A percentile compares a stretch with the other conserved stretches of the same genome.
Conservation (phyloP, 352 stramenopile species). For the Globisporangium rhizosaccharum region DNA sequence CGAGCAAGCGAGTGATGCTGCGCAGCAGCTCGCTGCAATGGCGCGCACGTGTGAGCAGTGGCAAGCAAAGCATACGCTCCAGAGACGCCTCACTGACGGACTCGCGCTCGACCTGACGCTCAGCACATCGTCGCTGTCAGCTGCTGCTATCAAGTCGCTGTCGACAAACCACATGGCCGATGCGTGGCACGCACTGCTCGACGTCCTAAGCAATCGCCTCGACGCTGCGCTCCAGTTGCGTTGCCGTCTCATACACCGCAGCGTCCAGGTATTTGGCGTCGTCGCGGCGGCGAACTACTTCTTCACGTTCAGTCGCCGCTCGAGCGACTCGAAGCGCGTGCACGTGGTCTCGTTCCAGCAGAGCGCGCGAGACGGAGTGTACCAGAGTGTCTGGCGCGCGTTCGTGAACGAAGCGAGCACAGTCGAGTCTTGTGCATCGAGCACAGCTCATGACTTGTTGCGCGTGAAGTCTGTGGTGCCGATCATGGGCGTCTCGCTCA, state of each 20-base stretch:
- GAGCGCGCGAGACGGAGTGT: neutral
- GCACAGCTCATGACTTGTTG: no score
- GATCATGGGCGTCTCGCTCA: neutral
- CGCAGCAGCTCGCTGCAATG: neutral
- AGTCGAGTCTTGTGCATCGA: neutral
- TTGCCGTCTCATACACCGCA: neutral
- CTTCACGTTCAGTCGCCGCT: constrained; percentile 2
- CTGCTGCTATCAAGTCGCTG: neutral
- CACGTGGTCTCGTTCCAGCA: constrained; percentile 4
- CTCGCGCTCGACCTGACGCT: constrained; percentile 8
- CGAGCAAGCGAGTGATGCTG: constrained; percentile 1
- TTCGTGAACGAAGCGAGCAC: constrained; percentile 4
- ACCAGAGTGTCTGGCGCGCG: constrained; percentile 4
- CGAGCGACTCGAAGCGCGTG: neutral
- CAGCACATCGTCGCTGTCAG: neutral
- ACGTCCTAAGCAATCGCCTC: constrained; percentile 7
- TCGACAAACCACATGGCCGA: constrained; percentile 7
- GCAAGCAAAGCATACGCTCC: neutral
- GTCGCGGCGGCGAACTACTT: constrained; percentile 7
- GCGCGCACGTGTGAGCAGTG: neutral
- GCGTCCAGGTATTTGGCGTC: constrained; percentile 10
- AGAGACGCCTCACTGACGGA: neutral
- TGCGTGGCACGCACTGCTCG: constrained; percentile 9
- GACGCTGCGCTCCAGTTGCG: constrained; percentile 2
- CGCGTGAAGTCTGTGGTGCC: constrained; percentile 3